Evolutionary conservation across 2,329 filamentous ascomycete species (phyloP), one percentile per base, ranked within the genome.

Genomic region (Rutstroemia sydowiana): DNA sequence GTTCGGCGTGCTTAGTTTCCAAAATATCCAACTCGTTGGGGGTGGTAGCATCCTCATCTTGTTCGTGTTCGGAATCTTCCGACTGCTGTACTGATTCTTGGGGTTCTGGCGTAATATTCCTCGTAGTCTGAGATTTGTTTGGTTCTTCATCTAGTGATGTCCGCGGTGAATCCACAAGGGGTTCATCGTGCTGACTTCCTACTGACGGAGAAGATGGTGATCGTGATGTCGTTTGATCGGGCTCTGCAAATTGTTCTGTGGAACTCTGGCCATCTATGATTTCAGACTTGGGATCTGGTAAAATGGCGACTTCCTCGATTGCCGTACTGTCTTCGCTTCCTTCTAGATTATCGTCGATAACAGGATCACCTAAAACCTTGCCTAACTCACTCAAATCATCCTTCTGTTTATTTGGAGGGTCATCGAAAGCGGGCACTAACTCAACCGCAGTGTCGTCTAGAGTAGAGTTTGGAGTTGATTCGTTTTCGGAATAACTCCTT

Each of bases 121-220:
- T 56, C 16, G 52, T 34, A 14, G 52, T 30, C 5, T 56, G 52
- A 21, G 53, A 51, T 30, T 54, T 49, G 36, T 58, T 59, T 9
- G 55, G 57, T 16, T 66, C 65, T 30, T 65, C 63, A n/a, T 66
- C 64, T 31, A 66, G 49, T 14, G 65, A 64, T 21, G 64, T 66
- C 23, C 63, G 53, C n/a, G 61, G 62, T 5, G 65, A 66, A 16
- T 66, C 64, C n/a, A 52, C 40, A 11, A 50, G 34, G 11, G 26
- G 23, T 36, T 62, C 64, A 39, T 64, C 58, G 39, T 60, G 61
- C 16, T 58, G 58, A 49, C 63, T 65, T 13, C 53, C 54, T 31
- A 65, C 62, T 2, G 65, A 66, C 3, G 59, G 61, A 3, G 64
- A 62, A 3, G 61, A 64, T 8, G 64, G 64, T 18, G 59, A 53